Evolutionary conservation across 257 asterid species (phyloP), one percentile per base, ranked within the genome.

Genomic region (Salvia hispanica): DNA sequence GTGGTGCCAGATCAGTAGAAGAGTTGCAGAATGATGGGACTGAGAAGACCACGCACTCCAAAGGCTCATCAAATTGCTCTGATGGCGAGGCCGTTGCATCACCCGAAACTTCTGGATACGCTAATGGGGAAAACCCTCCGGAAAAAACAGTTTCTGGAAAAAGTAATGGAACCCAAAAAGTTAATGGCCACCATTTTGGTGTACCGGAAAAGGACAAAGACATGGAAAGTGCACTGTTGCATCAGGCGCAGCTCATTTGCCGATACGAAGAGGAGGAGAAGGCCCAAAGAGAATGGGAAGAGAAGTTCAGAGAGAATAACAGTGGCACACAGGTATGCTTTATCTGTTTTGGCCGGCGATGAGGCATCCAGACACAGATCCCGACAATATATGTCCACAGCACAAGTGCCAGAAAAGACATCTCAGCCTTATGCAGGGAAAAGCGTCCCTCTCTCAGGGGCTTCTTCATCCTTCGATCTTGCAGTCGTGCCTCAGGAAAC

Each of bases 251-350:
- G 60, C 87, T 79, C 40, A 81, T 73, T 55, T 83, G 79, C 40
- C 84, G 72, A 67, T 84, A 75, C 58, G 93, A 83, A 80, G 91
- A 80, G 59, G 97, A 86, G 76, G 95, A 86, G 81, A 90, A 79
- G 64, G 86, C 92, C 47, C 96, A 92, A 73, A 82, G 86, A 67
- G 93, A 88, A 77, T 93, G 97, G 99, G 97, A 90, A 82, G 96
- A 88, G 75, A 93, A 81, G 67, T 84, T 79, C 81, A 76, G 80
- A 78, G 95, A 81, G 80, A 86, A 83, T 75, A 77, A 82, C 76
- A 67, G 75, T 72, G 66, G 78, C 78, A 65, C 81, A 37, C 88
- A 64, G 94, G 97, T 93, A 88, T 46, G 72, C 51, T n/a, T 62
- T 28, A 13, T 70, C 44, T n/a, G 42, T 43, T 59, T 67, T 74